These are phyloP conservation scores for Goffeauzyma gilvescens DNA, from an alignment of 768 basidiomycete species.

Conservation along the genomic window DNA sequence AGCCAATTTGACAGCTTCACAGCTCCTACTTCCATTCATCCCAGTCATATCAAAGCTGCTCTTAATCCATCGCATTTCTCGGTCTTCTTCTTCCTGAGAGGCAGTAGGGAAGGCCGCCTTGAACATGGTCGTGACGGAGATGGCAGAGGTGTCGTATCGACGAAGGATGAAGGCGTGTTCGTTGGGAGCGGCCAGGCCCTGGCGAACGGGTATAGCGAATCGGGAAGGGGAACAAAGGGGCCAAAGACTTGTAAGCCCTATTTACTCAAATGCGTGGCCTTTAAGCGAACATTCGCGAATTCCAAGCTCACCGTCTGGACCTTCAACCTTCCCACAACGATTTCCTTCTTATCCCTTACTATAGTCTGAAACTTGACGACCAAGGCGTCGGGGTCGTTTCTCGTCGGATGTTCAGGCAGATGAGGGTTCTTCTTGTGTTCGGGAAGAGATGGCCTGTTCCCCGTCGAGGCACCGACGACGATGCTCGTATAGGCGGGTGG, in stretches of 20 bases:
- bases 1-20: constrained; percentile 57
- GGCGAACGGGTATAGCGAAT: constrained; percentile 11
- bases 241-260: no score
- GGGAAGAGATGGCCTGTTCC: not conserved
- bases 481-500: no score
- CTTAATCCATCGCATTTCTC: constrained; percentile 64
- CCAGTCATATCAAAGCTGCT: constrained; percentile 54
- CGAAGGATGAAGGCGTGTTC: constrained; percentile 84
- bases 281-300: no score
- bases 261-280: no score
- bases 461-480: no score
- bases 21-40: constrained; percentile 50
- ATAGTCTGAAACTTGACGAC: constrained; percentile 80
- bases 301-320: constrained; percentile 50
- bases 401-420: not conserved
- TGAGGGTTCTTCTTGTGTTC: not conserved
- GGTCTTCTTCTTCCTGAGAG: constrained; percentile 53
- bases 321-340: constrained; percentile 75
- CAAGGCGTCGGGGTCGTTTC: constrained; percentile 17
- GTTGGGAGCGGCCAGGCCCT: constrained; percentile 37
- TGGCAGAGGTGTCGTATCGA: constrained; percentile 77
- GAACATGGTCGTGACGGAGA: constrained; percentile 89
- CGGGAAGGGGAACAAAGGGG: constrained; percentile 15
- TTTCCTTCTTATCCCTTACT: constrained; percentile 66
- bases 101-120: constrained; percentile 80